A percentile compares a stretch with the other conserved stretches of the same genome.
phyloP scores from a whole-genome alignment of 176 grass and related monocot genomes.

The Carex kokanica region DNA sequence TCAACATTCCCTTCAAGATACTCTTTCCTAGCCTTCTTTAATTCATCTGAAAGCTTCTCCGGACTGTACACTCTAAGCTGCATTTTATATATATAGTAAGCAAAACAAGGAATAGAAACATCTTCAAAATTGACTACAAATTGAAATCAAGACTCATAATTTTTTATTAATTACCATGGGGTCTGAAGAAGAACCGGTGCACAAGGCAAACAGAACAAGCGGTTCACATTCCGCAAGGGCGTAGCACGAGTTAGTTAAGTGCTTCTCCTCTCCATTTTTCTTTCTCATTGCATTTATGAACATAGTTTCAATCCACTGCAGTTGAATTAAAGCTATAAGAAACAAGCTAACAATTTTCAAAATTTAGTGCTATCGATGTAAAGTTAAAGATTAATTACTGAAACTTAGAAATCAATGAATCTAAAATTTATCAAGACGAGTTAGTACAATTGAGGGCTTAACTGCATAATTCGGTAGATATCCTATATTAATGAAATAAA shows the following conservation, averaged over 20 bases:
- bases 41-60: slow-evolving; percentile 63
- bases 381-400: neutral
- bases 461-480: neutral
- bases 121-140: neutral
- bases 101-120: neutral
- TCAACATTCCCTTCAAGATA: slow-evolving; percentile 68
- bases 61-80: slow-evolving; percentile 85
- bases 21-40: slow-evolving; percentile 79
- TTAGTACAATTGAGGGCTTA: neutral
- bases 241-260: slow-evolving; percentile 54
- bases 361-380: neutral
- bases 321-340: neutral
- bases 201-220: slow-evolving; percentile 73
- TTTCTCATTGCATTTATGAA: slow-evolving; percentile 65
- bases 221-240: slow-evolving; percentile 54
- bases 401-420: neutral
- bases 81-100: neutral
- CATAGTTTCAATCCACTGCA: slow-evolving; percentile 82
- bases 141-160: slow-evolving; percentile 5
- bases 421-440: neutral
- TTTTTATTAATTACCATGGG: slow-evolving; percentile 62
- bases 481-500: neutral
- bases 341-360: neutral
- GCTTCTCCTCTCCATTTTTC: slow-evolving; percentile 73
- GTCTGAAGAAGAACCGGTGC: slow-evolving; percentile 76